phyloP scores from a whole-genome alignment of 2,329 filamentous ascomycete species.

The Cercospora beticola region DNA sequence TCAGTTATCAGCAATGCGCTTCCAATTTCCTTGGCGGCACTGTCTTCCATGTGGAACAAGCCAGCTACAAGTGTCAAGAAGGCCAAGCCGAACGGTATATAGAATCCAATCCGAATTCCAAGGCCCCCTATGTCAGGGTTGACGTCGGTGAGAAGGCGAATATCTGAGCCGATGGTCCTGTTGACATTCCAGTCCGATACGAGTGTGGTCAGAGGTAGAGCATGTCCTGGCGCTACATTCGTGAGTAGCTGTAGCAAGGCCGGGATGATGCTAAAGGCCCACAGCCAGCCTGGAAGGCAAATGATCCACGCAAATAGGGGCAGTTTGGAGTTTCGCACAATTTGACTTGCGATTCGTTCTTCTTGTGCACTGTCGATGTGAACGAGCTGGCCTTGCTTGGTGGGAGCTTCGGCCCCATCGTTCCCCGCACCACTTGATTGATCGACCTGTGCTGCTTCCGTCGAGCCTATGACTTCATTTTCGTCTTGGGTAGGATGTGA shows the following conservation, averaged over 20 bases:
- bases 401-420: neutral
- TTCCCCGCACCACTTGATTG: neutral
- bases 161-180: neutral
- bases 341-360: neutral
- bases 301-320: neutral
- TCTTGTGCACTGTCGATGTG: neutral
- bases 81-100: neutral
- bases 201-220: neutral
- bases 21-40: neutral
- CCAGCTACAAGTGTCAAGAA: neutral
- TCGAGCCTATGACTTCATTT: neutral
- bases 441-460: neutral
- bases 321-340: neutral
- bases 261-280: neutral
- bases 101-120: neutral
- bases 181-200: neutral
- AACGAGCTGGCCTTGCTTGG: neutral
- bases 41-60: neutral
- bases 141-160: neutral
- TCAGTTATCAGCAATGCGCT: neutral
- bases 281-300: neutral
- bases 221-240: neutral
- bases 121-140: neutral
- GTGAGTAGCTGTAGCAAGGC: neutral
- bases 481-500: neutral